Base-by-base conservation (phyloP, 1,284 basidiomycete genomes). In the Ceratobasidium sp. region DNA sequence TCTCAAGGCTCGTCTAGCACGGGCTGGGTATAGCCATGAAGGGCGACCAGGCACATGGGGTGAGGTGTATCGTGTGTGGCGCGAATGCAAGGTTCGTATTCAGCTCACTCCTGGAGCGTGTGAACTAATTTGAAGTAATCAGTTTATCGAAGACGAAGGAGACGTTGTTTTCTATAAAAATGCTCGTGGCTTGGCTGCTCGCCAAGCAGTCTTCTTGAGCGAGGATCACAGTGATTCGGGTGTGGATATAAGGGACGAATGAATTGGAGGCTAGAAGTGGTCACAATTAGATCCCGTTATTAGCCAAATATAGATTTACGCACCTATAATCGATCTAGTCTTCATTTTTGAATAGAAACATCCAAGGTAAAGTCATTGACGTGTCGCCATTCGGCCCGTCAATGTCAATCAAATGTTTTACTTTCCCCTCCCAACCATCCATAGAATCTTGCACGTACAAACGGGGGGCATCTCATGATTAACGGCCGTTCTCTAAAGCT, bases 201-300 rank as follows among this genome's bases (percentile, higher is more conserved):
- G 70, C 8, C 41, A 36, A n/a, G 57, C 70, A 5, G 57, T 71
- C 28, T 71, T 60, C 36, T 81, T 84, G 59, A 90, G 91, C 72
- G 83, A 80, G 73, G 83, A 83, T 59, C 87, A 88, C 55, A 92
- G 89, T 78, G 94, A 96, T 83, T 96, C 94, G 55, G 94, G 94
- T 79, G 83, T 96, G 73, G 94, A 96, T 81, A 82, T 95, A 3
- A 62, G 26, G 23, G 60, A 45, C 9, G 6, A 18, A 12, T 45
- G 3, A 18, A 45, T 45, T 45, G 43, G 6, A 6, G 36, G 36
- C 14, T 39, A 39, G n/a, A n/a, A n/a, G n/a, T n/a, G n/a, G n/a
- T n/a, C n/a, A n/a, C n/a, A n/a, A n/a, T n/a, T n/a, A n/a, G n/a
- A n/a, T n/a, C n/a, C n/a, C n/a, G n/a, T 39, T 39, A 39, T 39